phyloP scores from a whole-genome alignment of 1,284 basidiomycete genomes.

The Pseudozyma thailandica region DNA sequence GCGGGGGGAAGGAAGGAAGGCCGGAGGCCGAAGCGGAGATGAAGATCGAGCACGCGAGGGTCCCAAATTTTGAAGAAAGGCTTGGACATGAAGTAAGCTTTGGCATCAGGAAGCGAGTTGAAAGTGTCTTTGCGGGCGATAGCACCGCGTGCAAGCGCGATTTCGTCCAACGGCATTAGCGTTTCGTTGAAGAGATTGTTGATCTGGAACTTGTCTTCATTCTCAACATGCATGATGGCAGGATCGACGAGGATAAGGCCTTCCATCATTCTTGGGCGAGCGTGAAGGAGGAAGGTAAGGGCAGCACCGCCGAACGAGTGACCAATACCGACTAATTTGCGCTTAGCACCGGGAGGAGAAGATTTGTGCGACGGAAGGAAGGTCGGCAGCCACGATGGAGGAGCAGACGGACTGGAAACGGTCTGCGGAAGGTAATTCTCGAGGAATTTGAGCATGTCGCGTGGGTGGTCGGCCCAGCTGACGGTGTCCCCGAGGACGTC shows the following conservation, averaged over 20 bases:
- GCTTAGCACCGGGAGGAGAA: conserved; percentile 28
- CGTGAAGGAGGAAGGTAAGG: conserved; percentile 73
- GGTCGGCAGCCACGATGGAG: conserved; percentile 44
- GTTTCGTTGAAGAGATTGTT: conserved; percentile 18
- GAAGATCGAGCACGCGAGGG: conserved; percentile 75
- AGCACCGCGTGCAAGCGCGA: conserved; percentile 70
- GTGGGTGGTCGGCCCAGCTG: conserved; percentile 77
- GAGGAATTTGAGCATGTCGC: conserved; percentile 80
- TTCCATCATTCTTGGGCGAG: conserved; percentile 77
- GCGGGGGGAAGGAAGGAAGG: conserved; percentile 23
- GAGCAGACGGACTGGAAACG: conserved; percentile 4
- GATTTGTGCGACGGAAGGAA: conserved; percentile 35
- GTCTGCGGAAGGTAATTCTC: conserved; percentile 73
- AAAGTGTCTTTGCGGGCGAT: conserved; percentile 76
- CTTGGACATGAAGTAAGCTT: conserved; percentile 71
- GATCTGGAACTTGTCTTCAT: conserved; percentile 11
- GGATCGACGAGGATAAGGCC: conserved; percentile 84
- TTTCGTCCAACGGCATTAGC: conserved; percentile 17
- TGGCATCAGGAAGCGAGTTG: conserved; percentile 69
- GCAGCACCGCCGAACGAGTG: conserved; percentile 75
- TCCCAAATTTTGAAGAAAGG: conserved; percentile 83
- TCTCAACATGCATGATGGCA: conserved; percentile 72
- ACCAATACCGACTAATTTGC: conserved; percentile 75
- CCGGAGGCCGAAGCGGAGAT: conserved; percentile 76
- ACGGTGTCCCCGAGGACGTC: conserved; percentile 73